Conservation (phyloP, 2,329 filamentous ascomycete species). For the Plenodomus lindquistii region DNA sequence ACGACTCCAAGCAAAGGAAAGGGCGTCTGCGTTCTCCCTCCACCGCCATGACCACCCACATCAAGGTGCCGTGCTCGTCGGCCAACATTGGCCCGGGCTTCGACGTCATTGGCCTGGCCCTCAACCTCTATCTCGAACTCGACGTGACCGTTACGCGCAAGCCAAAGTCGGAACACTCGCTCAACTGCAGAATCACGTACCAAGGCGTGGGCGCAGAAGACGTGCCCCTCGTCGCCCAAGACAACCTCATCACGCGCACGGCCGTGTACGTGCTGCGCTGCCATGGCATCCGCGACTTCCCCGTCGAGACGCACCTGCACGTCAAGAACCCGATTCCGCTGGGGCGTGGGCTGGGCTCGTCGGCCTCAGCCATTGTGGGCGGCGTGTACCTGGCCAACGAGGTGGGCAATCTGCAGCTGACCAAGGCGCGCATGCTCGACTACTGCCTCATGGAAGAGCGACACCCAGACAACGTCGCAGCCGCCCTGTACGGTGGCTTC, state of each 20-base stretch:
- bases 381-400: slow-evolving; percentile 93
- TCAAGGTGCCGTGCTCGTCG: slow-evolving; percentile 88
- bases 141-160: slow-evolving; percentile 70
- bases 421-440: slow-evolving; percentile 83
- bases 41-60: slow-evolving; percentile 54
- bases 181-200: slow-evolving; percentile 91
- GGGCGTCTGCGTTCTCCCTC: slow-evolving; percentile 8
- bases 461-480: slow-evolving; percentile 68
- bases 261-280: slow-evolving; percentile 94
- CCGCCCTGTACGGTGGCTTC: slow-evolving; percentile 93
- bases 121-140: slow-evolving; percentile 92
- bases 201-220: slow-evolving; percentile 79
- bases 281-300: slow-evolving; percentile 84
- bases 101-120: slow-evolving; percentile 93
- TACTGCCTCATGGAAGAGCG: slow-evolving; percentile 92
- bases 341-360: slow-evolving; percentile 90
- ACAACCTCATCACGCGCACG: slow-evolving; percentile 91
- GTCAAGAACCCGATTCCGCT: slow-evolving; percentile 95
- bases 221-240: slow-evolving; percentile 80
- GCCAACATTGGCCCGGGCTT: slow-evolving; percentile 97
- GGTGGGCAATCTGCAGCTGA: slow-evolving; percentile 77
- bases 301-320: slow-evolving; percentile 81
- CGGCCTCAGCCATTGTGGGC: slow-evolving; percentile 91
- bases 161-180: slow-evolving; percentile 60
- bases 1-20: not conserved